Conservation (phyloP, 768 basidiomycete species). For the Serendipita vermifera region DNA sequence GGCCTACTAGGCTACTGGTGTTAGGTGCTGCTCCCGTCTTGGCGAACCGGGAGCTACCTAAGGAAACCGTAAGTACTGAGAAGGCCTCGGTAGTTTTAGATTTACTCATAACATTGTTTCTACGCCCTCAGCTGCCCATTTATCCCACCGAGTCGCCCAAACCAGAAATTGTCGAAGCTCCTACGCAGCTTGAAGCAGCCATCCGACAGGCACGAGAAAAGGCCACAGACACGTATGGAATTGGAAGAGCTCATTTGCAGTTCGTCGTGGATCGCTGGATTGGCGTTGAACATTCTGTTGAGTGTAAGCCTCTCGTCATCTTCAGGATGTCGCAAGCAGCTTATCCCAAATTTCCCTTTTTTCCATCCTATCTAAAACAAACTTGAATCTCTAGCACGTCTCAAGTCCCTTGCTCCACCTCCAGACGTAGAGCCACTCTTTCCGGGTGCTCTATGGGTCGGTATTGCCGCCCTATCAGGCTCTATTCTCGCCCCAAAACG, state of each 20-base stretch:
- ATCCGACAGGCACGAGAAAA: slow-evolving; percentile 59
- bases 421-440: slow-evolving; percentile 65
- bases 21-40: neutral
- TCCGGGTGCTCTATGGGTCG: slow-evolving; percentile 83
- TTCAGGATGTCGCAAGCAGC: neutral
- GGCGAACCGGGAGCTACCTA: neutral
- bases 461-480: slow-evolving; percentile 75
- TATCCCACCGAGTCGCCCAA: slow-evolving; percentile 54
- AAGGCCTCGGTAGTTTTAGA: neutral
- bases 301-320: slow-evolving; percentile 51
- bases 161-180: slow-evolving; percentile 57
- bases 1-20: neutral
- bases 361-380: neutral
- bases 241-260: slow-evolving; percentile 56
- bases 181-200: slow-evolving; percentile 59
- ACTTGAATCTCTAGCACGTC: slow-evolving; percentile 40
- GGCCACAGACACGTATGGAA: slow-evolving; percentile 40
- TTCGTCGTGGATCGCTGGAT: slow-evolving; percentile 72
- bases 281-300: slow-evolving; percentile 68
- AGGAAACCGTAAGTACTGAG: neutral
- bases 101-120: neutral
- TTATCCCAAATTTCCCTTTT: neutral
- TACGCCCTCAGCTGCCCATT: slow-evolving; percentile 59
- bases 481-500: slow-evolving; percentile 79
- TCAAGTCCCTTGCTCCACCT: slow-evolving; percentile 63